Base-by-base conservation (phyloP, 2,329 filamentous ascomycete species). In the Pezicula neosporulosa region DNA sequence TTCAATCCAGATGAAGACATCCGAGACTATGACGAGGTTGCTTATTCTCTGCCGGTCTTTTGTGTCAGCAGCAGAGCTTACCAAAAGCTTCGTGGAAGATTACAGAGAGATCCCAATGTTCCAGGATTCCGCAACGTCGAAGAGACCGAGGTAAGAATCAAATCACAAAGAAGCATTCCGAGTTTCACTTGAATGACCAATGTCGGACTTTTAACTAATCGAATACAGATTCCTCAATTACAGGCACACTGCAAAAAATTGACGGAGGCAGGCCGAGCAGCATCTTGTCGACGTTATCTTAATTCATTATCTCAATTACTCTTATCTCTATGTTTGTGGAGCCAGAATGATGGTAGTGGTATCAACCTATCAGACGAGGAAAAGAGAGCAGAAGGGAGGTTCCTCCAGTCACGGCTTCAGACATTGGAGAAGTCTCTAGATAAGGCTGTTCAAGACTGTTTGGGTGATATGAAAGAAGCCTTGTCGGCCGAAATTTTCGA, bases 61-160 rank as follows among this genome's bases (percentile, higher is more conserved):
- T 87, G 83, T 54, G 79, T 87, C 15, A 83, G 80, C 51, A 80
- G 78, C 44, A 70, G 78, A 42, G 82, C 77, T 0, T 87, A 85
- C 49, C 82, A 87, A 57, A 81, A 82, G 58, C 66, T 87, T n/a
- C 70, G 72, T 37, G 80, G 78, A 1, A 72, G 78, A 3, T 61
- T 85, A 8, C 63, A 70, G 48, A 77, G 78, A 41, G 82, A 87
- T 48, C 66, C 70, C 2, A 58, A 68, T 10, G 71, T 81, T 2
- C 66, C 72, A 12, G 82, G 82, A 0, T 87, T 85, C 60, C 63
- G 65, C 1, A 64, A 68, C 3, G 38, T 69, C 0, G 71, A 80
- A 2, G 76, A 86, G 52, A 87, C 83, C 0, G 82, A 80, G 50
- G 59, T 69, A 13, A 52, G 55, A 13, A n/a, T 30, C 3, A 8